Evolutionary conservation across 164 flowering plant species (phyloP).

Genomic region (Vitis cinerea): DNA sequence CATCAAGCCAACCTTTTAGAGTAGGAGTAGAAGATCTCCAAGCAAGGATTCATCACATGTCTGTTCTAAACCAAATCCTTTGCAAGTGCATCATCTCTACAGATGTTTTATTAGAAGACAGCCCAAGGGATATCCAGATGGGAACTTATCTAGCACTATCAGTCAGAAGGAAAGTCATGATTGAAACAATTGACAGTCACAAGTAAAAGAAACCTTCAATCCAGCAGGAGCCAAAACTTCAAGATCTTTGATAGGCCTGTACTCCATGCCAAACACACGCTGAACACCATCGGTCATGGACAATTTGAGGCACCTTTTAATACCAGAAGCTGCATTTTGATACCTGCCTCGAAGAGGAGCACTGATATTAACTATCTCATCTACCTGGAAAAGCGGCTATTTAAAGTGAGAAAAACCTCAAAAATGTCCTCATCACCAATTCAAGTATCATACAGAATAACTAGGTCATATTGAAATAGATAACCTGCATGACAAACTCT

Average conservation of each 20-base stretch:
- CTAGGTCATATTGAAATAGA: neutral
- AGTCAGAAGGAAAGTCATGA: neutral
- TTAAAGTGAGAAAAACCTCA: neutral
- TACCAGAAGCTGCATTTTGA: slow-evolving; percentile 61
- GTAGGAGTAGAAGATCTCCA: too few relatives aligned
- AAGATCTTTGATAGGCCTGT: slow-evolving; percentile 80
- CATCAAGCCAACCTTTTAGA: too few relatives aligned
- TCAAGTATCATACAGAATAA: neutral
- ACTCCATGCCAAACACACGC: slow-evolving; percentile 92
- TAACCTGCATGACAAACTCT: neutral
- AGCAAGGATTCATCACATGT: too few relatives aligned
- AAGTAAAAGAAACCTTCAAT: slow-evolving; percentile 56
- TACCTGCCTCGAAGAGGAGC: slow-evolving; percentile 72
- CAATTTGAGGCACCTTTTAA: slow-evolving; percentile 85
- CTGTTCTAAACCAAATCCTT: too few relatives aligned
- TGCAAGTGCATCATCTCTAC: too few relatives aligned
- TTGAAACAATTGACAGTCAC: neutral
- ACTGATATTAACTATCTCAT: slow-evolving; percentile 81
- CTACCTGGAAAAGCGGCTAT: slow-evolving; percentile 52
- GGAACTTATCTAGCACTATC: neutral
- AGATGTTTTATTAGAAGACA: too few relatives aligned
- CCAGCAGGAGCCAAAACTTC: slow-evolving; percentile 81
- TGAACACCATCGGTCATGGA: slow-evolving; percentile 96
- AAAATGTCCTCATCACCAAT: neutral
- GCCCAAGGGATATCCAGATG: too few relatives aligned